Conservation (phyloP, 78 protist genomes). For the Tieghemostelium lacteum region DNA sequence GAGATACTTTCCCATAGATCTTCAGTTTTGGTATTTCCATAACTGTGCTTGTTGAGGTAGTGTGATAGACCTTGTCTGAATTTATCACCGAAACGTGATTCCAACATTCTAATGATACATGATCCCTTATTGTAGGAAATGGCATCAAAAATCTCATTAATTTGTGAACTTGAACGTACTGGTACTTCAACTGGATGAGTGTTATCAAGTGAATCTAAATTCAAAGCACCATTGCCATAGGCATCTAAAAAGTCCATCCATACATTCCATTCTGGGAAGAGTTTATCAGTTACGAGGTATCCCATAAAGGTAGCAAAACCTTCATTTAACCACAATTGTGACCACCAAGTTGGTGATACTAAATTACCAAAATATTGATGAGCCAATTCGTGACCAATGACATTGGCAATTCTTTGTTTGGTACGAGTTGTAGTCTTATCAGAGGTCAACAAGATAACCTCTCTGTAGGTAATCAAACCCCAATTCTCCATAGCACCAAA, state of each 20-base stretch:
- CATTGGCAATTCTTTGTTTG: slow-evolving; percentile 77
- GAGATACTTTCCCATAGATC: slow-evolving; percentile 93
- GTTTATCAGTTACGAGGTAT: slow-evolving; percentile 73
- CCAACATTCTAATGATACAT: slow-evolving; percentile 90
- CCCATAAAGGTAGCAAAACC: slow-evolving; percentile 93
- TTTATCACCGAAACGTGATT: slow-evolving; percentile 68
- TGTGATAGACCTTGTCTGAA: slow-evolving; percentile 84
- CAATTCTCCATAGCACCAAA: slow-evolving; percentile 93
- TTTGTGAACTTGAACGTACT: slow-evolving; percentile 76
- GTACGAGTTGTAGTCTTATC: slow-evolving; percentile 34
- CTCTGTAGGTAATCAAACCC: slow-evolving; percentile 92
- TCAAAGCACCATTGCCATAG: slow-evolving; percentile 73
- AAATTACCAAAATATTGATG: slow-evolving; percentile 97
- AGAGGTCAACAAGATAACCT: slow-evolving; percentile 81
- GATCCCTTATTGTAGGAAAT: slow-evolving; percentile 89
- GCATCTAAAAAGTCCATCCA: slow-evolving; percentile 62
- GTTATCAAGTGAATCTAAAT: slow-evolving; percentile 83
- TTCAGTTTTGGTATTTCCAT: slow-evolving; percentile 82
- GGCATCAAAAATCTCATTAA: slow-evolving; percentile 94
- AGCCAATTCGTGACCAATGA: slow-evolving; percentile 90
- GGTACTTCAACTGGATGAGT: slow-evolving; percentile 94
- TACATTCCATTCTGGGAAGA: slow-evolving; percentile 92
- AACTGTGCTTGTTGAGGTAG: slow-evolving; percentile 80
- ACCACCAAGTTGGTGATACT: slow-evolving; percentile 97
- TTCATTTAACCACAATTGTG: slow-evolving; percentile 93